Percentiles rank a stretch among this genome's conserved stretches.
Conservation (phyloP, 371 early-diverging fungal species). For the Mucor ambiguus region DNA sequence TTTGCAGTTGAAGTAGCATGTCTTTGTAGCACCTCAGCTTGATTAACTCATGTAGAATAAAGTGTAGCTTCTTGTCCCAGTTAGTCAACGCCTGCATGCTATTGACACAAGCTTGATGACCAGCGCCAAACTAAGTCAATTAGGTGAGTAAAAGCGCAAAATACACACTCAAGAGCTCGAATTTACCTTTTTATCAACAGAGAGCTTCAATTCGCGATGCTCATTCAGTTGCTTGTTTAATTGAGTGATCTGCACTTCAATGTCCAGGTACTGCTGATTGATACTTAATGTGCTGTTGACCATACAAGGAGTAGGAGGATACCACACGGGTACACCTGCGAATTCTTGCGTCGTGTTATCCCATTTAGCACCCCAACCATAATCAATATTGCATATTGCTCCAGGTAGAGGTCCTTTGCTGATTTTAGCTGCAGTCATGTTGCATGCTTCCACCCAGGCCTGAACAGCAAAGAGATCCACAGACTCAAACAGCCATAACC, state of each 20-base stretch:
- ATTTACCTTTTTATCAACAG: slow-evolving; percentile 20
- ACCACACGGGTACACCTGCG: slow-evolving; percentile 26
- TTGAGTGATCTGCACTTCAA: slow-evolving; percentile 11
- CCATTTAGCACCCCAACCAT: slow-evolving; percentile 32
- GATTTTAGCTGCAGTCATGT: slow-evolving; percentile 30
- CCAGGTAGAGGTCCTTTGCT: slow-evolving; percentile 36
- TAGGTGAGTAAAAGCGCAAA: not conserved
- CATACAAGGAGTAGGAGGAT: slow-evolving; percentile 32
- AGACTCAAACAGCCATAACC: slow-evolving; percentile 38
- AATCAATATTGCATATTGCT: slow-evolving; percentile 39
- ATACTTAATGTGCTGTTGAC: slow-evolving; percentile 18
- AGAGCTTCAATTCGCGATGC: slow-evolving; percentile 21
- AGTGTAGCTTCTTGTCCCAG: slow-evolving; percentile 23
- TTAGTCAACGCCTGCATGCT: slow-evolving; percentile 22
- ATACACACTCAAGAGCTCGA: not conserved
- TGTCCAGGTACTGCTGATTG: slow-evolving; percentile 18
- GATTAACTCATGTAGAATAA: slow-evolving; percentile 18
- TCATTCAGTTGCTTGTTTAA: slow-evolving; percentile 12
- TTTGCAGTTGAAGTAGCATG: slow-evolving; percentile 1
- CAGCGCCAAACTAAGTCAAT: slow-evolving; percentile 3
- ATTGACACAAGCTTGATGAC: slow-evolving; percentile 5
- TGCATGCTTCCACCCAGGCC: slow-evolving; percentile 32
- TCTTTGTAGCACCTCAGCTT: slow-evolving; percentile 21
- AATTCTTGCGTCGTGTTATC: not conserved
- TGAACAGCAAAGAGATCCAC: slow-evolving; percentile 18